Percentiles rank a stretch among this genome's conserved stretches.
Conservation (phyloP, 2,329 filamentous ascomycete genomes). For the Apiospora rasikravindrae region DNA sequence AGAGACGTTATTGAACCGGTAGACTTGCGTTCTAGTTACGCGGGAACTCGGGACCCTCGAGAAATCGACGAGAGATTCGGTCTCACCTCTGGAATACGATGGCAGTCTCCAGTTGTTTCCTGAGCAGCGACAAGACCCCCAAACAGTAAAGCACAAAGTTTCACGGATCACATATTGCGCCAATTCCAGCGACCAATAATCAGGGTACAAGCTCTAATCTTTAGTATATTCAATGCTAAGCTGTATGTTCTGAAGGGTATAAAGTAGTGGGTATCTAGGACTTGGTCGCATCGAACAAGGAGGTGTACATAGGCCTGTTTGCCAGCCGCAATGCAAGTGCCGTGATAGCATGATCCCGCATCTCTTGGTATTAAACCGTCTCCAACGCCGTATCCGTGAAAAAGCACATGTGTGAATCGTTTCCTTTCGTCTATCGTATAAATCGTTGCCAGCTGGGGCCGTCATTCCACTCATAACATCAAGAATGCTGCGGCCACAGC, state of each 20-base stretch:
- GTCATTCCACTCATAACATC: not conserved
- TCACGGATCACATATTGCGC: not conserved
- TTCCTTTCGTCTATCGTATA: not conserved
- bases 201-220: not conserved
- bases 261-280: constrained; percentile 16
- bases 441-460: not conserved
- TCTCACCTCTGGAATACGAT: not conserved
- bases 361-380: not conserved
- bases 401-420: not conserved
- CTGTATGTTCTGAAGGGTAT: constrained; percentile 20
- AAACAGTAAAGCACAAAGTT: not conserved
- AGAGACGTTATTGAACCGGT: not conserved
- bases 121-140: not conserved
- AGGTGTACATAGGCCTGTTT: not conserved
- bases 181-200: not conserved
- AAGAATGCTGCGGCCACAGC: not conserved
- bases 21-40: not conserved
- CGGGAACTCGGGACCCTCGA: not conserved
- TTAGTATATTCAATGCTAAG: constrained; percentile 14
- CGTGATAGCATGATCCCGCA: not conserved
- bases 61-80: not conserved
- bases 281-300: constrained; percentile 1
- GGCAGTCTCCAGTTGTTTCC: not conserved
- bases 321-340: not conserved
- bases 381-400: not conserved